Percentiles rank a stretch among this genome's conserved stretches.
Conservation (phyloP, 169 alveolate genomes). For the Blepharisma undulans region DNA sequence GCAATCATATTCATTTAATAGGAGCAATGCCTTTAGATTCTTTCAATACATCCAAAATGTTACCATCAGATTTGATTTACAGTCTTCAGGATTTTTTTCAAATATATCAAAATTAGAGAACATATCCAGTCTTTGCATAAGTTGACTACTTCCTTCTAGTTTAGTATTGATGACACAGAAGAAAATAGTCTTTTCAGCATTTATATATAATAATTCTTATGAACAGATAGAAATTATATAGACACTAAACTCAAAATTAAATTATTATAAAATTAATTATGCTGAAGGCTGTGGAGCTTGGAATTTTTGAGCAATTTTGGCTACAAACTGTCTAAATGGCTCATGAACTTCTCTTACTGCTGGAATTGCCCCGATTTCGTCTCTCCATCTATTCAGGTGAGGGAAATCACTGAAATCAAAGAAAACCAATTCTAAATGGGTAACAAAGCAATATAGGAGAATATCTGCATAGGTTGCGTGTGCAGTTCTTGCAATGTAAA, state of each 20-base stretch:
- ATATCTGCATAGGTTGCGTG: not conserved
- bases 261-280: too few relatives aligned
- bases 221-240: too few relatives aligned
- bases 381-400: not conserved
- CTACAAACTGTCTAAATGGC: not conserved
- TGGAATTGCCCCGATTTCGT: not conserved
- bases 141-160: not conserved
- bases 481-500: not conserved
- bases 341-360: constrained; percentile 16
- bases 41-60: not conserved
- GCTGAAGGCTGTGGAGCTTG: not conserved
- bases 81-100: not conserved
- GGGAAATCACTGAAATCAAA: not conserved
- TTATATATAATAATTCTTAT: too few relatives aligned
- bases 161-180: not conserved
- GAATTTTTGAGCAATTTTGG: not conserved
- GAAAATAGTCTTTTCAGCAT: not conserved
- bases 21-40: not conserved
- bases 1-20: not conserved
- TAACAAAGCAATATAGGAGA: not conserved
- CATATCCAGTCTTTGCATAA: not conserved
- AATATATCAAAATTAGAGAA: not conserved
- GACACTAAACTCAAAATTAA: too few relatives aligned
- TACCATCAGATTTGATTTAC: not conserved
- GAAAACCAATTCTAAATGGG: not conserved